Evolutionary conservation across 495 filamentous ascomycete genomes (phyloP).

Genomic region (Neurospora sp.): DNA sequence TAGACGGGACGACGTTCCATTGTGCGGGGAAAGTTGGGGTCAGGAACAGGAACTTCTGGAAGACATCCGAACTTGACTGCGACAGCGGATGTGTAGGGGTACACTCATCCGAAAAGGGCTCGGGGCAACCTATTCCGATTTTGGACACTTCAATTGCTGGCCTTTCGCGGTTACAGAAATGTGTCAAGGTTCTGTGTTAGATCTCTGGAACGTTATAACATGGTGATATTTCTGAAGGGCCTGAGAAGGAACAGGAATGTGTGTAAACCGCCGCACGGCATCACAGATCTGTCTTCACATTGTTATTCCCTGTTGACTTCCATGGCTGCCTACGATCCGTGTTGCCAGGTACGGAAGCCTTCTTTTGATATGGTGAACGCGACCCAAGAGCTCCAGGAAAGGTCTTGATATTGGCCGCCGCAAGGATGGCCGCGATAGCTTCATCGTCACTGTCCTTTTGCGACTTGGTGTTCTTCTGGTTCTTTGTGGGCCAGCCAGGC

Average conservation of each 20-base stretch:
- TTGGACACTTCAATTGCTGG: background rate
- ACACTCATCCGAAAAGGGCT: background rate
- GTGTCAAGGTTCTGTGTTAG: no score
- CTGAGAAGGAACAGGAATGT: background rate
- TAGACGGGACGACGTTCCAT: background rate
- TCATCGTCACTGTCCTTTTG: background rate
- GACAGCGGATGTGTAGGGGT: background rate
- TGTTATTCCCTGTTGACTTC: background rate
- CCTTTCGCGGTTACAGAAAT: background rate
- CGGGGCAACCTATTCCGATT: background rate
- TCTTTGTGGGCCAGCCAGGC: background rate
- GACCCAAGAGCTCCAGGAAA: background rate
- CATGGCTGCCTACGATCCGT: background rate
- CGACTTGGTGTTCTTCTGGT: background rate
- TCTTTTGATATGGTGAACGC: background rate
- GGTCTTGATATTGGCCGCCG: background rate
- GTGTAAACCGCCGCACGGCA: background rate
- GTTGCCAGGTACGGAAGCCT: background rate
- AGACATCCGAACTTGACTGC: background rate
- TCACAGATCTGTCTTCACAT: background rate
- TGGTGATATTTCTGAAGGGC: background rate
- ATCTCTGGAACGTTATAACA: background rate
- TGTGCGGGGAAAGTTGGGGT: background rate
- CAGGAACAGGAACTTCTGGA: background rate
- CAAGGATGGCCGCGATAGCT: background rate